phyloP scores from a whole-genome alignment of 2,329 filamentous ascomycete species.

The Ustilaginoidea virens region DNA sequence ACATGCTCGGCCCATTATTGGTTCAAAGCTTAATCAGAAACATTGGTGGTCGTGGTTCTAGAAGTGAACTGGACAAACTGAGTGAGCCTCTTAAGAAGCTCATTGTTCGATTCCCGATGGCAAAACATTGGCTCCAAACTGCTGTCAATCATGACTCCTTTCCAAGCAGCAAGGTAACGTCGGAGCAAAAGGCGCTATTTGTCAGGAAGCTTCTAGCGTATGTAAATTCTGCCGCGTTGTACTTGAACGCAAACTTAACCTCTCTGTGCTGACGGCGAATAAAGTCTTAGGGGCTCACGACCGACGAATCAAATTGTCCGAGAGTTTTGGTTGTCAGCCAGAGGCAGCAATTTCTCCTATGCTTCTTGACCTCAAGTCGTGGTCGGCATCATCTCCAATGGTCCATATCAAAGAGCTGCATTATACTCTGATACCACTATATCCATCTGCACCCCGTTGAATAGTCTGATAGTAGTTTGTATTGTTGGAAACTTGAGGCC shows the following conservation, averaged over 20 bases:
- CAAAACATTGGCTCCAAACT: conserved; percentile 46
- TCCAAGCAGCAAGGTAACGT: conserved; percentile 41
- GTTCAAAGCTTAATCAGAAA: conserved; percentile 45
- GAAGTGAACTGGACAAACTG: conserved; percentile 58
- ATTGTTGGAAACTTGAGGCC: too few species aligned
- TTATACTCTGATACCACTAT: too few species aligned
- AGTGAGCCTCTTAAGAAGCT: conserved; percentile 58
- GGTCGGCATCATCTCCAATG: too few species aligned
- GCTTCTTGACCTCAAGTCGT: conserved; percentile 25
- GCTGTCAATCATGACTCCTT: conserved; percentile 41
- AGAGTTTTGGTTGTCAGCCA: conserved; percentile 58
- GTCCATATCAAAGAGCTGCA: too few species aligned
- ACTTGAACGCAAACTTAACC: neutral
- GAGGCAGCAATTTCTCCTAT: conserved; percentile 46
- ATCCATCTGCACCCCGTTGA: too few species aligned
- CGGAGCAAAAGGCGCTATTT: conserved; percentile 46
- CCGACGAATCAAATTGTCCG: conserved; percentile 51
- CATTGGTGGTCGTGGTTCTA: conserved; percentile 50
- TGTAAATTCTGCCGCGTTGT: neutral
- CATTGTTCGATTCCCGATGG: conserved; percentile 35
- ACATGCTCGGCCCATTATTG: conserved; percentile 46
- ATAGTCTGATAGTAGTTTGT: too few species aligned
- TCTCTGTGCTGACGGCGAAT: neutral
- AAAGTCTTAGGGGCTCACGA: conserved; percentile 45
- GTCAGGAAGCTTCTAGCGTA: conserved; percentile 50